Conservation (phyloP, 2,329 filamentous ascomycete species). For the Pleomassaria siparia region DNA sequence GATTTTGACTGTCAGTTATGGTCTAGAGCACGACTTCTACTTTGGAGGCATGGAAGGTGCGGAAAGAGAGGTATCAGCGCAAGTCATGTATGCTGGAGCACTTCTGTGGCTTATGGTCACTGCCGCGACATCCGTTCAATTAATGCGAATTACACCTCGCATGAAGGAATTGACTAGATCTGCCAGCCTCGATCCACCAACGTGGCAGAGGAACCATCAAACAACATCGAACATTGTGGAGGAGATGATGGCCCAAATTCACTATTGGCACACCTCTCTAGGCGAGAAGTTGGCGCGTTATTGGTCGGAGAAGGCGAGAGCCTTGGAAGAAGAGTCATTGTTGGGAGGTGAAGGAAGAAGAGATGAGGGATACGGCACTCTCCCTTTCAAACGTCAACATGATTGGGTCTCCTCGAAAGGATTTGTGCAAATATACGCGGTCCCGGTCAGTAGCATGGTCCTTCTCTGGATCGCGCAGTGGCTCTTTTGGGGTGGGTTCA, state of each 20-base stretch:
- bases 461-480: conserved; percentile 30
- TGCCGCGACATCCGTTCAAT: conserved; percentile 5
- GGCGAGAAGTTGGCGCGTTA: conserved; percentile 9
- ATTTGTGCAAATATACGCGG: conserved; percentile 10
- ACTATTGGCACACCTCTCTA: conserved; percentile 5
- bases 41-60: conserved; percentile 12
- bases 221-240: conserved; percentile 6
- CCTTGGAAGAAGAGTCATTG: conserved; percentile 11
- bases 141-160: conserved; percentile 7
- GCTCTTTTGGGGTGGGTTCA: conserved; percentile 34
- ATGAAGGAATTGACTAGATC: conserved; percentile 1
- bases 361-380: conserved; percentile 17
- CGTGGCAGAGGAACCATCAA: conserved; percentile 4
- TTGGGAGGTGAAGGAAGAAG: conserved; percentile 1
- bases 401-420: conserved; percentile 5
- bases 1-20: conserved; percentile 30
- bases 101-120: conserved; percentile 27
- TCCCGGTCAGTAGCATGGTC: conserved; percentile 17
- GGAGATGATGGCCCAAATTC: conserved; percentile 5
- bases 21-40: conserved; percentile 31
- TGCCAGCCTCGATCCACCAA: conserved; percentile 3
- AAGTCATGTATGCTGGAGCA: conserved; percentile 33
- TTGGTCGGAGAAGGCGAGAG: conserved; percentile 8
- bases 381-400: conserved; percentile 2
- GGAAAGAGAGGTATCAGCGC: conserved; percentile 17